Evolutionary conservation across 129 eudicot species (phyloP), one percentile per base, ranked within the genome.

Genomic region (Flaveria ramosissima): DNA sequence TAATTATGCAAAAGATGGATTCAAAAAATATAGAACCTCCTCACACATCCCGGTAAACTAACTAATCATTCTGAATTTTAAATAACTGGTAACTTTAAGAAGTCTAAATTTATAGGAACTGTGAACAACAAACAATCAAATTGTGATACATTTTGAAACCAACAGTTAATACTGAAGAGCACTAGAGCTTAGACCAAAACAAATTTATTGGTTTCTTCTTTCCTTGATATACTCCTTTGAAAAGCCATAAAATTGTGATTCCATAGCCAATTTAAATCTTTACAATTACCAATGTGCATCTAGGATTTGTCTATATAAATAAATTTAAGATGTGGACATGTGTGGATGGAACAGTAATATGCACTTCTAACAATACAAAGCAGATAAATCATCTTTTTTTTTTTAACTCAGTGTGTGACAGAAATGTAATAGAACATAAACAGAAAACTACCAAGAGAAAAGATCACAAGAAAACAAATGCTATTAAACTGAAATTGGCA

Each of bases 151-250:
- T 48, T 36, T 17, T 63, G 64, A 32, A 75, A 63, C 20, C 53
- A 50, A 32, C 21, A 14, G 21, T 16, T 27, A 48, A 14, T 76
- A 30, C 56, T 11, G 23, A 55, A 36, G 43, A 76, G 36, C 73
- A 32, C 65, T 12, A 75, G 48, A 75, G 36, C 62, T 46, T 27
- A 32, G 12, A 17, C 48, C 36, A 36, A 27, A 75, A 63, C 47
- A 48, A 76, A 64, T 51, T 20, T 11, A 75, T 48, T 64, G 20
- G 11, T 45, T 57, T 56, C 42, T 39, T 56, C 21, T 36, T 19
- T 19, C 23, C 16, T 45, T 53, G 5, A 60, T 60, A 60, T 9
- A 60, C 66, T 19, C 30, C 39, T 20, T 9, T 60, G 0, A 24
- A 60, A 57, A 24, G 66, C 39, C 24, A 60, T 10, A 60, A 3